Base-by-base conservation (phyloP, 2,329 filamentous ascomycete species). In the Claviceps quebecensis region DNA sequence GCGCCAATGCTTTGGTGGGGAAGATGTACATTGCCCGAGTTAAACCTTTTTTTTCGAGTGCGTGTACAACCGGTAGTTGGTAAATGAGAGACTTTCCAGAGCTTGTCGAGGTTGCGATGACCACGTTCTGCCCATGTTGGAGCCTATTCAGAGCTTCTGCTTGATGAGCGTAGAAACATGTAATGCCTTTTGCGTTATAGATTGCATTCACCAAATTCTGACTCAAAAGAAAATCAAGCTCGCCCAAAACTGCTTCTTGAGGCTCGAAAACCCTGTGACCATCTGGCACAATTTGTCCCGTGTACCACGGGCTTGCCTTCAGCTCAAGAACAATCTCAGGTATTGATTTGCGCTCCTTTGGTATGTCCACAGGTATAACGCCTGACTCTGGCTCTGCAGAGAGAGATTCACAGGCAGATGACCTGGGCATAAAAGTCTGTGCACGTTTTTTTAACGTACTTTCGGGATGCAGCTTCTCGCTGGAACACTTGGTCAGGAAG, bases 11-110 rank as follows among this genome's bases (percentile, higher is more conserved):
- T 68, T 98, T 98, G 0, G 93, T 98, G 0, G 93, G 93, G 55
- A 98, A 98, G 38, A 98, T 95, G 64, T 96, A 97, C 83, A 98
- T 88, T 2, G 93, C 93, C 59, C 93, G 76, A 8, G 87, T 86
- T 52, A 83, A 74, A 2, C 67, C 70, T 60, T 97, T 86, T 49
- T 80, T 73, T 65, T 98, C 91, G 2, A 98, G 71, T 48, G 87
- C 85, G 62, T 95, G 82, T 11, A 98, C 70, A 45, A 98, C 88
- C 0, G 93, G 93, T 16, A 98, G 77, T 61, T 98, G 93, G 62
- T 97, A 98, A 55, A 98, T 96, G n/a, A 98, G 71, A 5, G 89
- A 96, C 66, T 98, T 98, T 11, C 93, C 93, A 1, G 93, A 98
- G 62, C 87, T 95, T 0, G 93, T 98, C 0, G 91, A 95, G 0